A percentile compares a stretch with the other conserved stretches of the same genome.
Evolutionary conservation across 164 flowering plant species (phyloP).

Genomic region (Umbilicus rupestris): DNA sequence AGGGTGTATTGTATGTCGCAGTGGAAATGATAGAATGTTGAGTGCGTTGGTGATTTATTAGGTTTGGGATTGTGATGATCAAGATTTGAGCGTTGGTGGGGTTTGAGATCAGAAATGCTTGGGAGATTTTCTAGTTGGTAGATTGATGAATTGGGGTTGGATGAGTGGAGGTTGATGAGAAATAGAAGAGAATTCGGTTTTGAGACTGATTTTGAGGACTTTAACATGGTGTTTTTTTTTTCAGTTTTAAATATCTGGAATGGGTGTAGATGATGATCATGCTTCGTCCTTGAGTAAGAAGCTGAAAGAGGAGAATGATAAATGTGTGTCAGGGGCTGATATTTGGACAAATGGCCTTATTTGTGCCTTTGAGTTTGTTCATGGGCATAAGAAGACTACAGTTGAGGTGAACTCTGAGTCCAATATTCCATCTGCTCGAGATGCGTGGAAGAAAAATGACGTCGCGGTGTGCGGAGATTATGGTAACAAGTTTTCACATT

Average conservation of each 20-base stretch:
- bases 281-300: not conserved
- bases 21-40: too few species aligned
- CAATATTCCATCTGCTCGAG: constrained; percentile 3
- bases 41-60: too few species aligned
- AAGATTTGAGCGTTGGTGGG: too few species aligned
- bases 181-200: not conserved
- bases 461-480: constrained; percentile 14
- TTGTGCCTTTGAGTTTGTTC: constrained; percentile 80
- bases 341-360: constrained; percentile 91
- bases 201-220: not conserved
- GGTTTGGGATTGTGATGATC: too few species aligned
- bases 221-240: not conserved
- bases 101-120: too few species aligned
- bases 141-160: not conserved
- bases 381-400: constrained; percentile 23
- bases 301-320: not conserved
- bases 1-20: too few species aligned
- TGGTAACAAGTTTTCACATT: constrained; percentile 16
- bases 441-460: constrained; percentile 15
- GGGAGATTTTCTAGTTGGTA: not conserved
- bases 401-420: constrained; percentile 16
- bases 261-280: not conserved
- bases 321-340: constrained; percentile 29
- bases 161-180: not conserved
- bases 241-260: not conserved